Base-by-base conservation (phyloP, 352 stramenopile genomes). In the Phytophthora citrophthora region DNA sequence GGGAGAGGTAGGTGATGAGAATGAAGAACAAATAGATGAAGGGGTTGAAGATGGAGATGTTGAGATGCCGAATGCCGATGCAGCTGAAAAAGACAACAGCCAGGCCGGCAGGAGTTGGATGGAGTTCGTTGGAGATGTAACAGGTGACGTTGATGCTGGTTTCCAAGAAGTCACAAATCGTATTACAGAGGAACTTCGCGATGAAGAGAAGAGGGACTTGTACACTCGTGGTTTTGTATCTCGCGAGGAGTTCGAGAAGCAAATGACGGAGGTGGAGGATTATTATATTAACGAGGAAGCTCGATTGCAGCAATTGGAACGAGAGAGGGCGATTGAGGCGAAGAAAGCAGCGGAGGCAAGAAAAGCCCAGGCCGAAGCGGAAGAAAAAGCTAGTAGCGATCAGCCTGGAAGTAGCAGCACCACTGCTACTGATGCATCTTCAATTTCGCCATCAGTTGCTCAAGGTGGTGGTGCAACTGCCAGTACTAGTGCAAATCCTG, bases 211-310 rank as follows among this genome's bases (percentile, higher is more conserved):
- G 26, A 72, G 66, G 24, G 23, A 20, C 0, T 60, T 74, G 13
- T 93, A 93, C 48, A 85, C 84, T 20, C 68, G 70, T 2, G 81
- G 81, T 4, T 93, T 93, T 51, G 70, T 75, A n/a, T 79, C 64
- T 5, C 79, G 68, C 1, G 81, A 90, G 43, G 68, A 74, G n/a
- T 79, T 88, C 27, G 67, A 77, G 36, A 45, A 56, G 2, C 58
- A 74, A 49, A 77, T 80, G 68, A 54, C 59, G 11, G 47, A 70
- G 31, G 64, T 80, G 39, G 72, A 75, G 20, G 61, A 77, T 3
- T 65, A 65, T 26, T 80, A 70, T 20, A 76, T 73, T 8, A 52
- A 41, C 2, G 68, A 80, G 40, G 64, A 74, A 49, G 64, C 54
- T n/a, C 72, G 72, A n/a, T 47, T 76, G 55, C 59, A 70, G 55